These are phyloP conservation scores for Lippia alba DNA, from an alignment of 305 asterid species.

Conservation along the genomic window DNA sequence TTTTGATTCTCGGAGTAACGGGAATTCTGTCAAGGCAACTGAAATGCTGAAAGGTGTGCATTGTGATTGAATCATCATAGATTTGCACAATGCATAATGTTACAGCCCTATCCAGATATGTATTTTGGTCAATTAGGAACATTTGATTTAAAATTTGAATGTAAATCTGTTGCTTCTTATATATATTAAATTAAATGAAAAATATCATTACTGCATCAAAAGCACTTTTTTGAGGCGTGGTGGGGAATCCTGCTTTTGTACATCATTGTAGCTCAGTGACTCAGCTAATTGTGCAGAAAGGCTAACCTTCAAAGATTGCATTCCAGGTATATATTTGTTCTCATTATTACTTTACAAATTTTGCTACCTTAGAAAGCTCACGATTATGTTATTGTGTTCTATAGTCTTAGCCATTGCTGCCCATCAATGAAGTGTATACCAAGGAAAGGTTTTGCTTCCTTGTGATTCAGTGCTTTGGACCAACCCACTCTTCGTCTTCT, in stretches of 20 bases:
- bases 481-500: slow-evolving; percentile 58
- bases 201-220: too few species aligned
- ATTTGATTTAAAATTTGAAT: neutral
- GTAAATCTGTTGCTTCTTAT: too few species aligned
- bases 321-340: too few species aligned
- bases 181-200: too few species aligned
- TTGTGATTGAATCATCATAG: neutral
- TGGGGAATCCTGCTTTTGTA: too few species aligned
- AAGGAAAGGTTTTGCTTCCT: slow-evolving; percentile 48
- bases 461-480: slow-evolving; percentile 46
- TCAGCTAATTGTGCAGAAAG: too few species aligned
- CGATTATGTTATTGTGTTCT: neutral
- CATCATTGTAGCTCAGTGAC: too few species aligned
- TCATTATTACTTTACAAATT: too few species aligned
- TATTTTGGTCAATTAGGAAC: slow-evolving; percentile 11
- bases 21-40: neutral
- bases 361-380: neutral
- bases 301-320: too few species aligned
- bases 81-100: neutral
- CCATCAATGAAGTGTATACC: slow-evolving; percentile 50
- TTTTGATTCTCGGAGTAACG: slow-evolving; percentile 9
- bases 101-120: neutral
- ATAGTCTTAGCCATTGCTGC: slow-evolving; percentile 55
- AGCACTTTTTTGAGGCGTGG: too few species aligned
- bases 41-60: neutral